Conservation (phyloP, 2,329 filamentous ascomycete genomes). For the Penicillium freii region DNA sequence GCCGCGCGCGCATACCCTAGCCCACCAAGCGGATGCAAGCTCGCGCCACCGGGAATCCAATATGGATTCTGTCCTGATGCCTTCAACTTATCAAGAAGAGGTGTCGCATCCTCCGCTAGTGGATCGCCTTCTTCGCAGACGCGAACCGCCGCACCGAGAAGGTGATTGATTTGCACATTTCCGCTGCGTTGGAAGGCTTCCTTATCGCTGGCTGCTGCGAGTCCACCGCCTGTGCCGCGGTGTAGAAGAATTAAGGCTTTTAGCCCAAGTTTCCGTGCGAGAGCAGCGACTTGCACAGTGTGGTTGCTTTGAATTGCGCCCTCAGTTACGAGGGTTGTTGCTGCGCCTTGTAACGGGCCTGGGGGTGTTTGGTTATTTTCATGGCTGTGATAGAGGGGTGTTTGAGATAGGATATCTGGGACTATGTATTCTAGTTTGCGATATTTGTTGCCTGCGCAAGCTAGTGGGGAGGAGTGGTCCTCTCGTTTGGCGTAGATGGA, state of each 20-base stretch:
- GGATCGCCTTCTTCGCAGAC: conserved; percentile 57
- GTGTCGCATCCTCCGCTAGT: conserved; percentile 17
- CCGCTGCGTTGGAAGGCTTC: conserved; percentile 24
- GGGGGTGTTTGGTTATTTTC: conserved; percentile 13
- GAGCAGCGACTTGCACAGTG: conserved; percentile 35
- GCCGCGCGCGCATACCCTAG: conserved; percentile 36
- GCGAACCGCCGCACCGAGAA: conserved; percentile 46
- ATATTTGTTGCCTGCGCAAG: conserved; percentile 40
- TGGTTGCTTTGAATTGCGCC: conserved; percentile 40
- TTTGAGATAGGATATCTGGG: conserved; percentile 32
- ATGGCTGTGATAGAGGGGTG: conserved; percentile 17
- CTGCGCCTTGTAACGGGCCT: conserved; percentile 10
- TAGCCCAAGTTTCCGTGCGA: conserved; percentile 30
- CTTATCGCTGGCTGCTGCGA: conserved; percentile 18
- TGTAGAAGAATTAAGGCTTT: conserved; percentile 30
- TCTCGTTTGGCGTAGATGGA: conserved; percentile 35
- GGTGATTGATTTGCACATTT: conserved; percentile 30
- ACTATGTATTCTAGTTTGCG: conserved; percentile 41
- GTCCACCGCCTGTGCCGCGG: conserved; percentile 29
- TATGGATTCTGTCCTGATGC: conserved; percentile 25
- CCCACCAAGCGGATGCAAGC: conserved; percentile 34
- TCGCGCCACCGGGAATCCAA: conserved; percentile 39
- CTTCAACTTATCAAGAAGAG: conserved; percentile 26
- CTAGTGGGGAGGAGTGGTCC: conserved; percentile 36
- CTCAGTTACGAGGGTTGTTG: conserved; percentile 36